These are phyloP conservation scores for Pseudovirgaria hyperparasitica DNA, from an alignment of 2,329 filamentous ascomycete genomes.

Conservation along the genomic window DNA sequence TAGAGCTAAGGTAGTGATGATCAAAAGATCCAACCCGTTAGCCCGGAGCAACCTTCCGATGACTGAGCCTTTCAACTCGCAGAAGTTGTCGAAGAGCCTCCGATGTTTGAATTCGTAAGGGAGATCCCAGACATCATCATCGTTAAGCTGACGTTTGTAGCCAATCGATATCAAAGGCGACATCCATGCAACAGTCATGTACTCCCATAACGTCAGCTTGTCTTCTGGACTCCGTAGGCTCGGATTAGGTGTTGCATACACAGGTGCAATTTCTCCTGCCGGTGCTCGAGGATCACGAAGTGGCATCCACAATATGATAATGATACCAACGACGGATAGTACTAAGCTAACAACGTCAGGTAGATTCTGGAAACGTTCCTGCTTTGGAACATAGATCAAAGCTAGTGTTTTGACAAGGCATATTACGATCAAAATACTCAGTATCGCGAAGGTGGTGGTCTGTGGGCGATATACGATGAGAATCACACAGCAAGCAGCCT, in stretches of 20 bases:
- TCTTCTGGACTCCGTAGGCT: slow-evolving; percentile 67
- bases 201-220: slow-evolving; percentile 66
- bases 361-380: slow-evolving; percentile 15
- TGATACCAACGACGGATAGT: slow-evolving; percentile 34
- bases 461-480: slow-evolving; percentile 27
- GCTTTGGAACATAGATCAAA: slow-evolving; percentile 13
- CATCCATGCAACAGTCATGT: slow-evolving; percentile 78
- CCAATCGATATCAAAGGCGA: slow-evolving; percentile 57
- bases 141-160: slow-evolving; percentile 51
- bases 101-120: slow-evolving; percentile 72
- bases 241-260: slow-evolving; percentile 42
- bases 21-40: slow-evolving; percentile 66
- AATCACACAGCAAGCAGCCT: slow-evolving; percentile 24
- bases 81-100: slow-evolving; percentile 61
- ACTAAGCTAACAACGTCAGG: slow-evolving; percentile 21
- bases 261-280: slow-evolving; percentile 44
- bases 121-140: slow-evolving; percentile 71
- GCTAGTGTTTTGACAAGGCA: slow-evolving; percentile 22
- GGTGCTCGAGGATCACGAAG: slow-evolving; percentile 47
- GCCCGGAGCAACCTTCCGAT: slow-evolving; percentile 56
- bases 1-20: slow-evolving; percentile 52
- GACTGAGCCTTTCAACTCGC: slow-evolving; percentile 59
- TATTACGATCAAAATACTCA: slow-evolving; percentile 24
- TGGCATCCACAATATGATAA: slow-evolving; percentile 54
- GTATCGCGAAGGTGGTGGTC: slow-evolving; percentile 26